Base-by-base conservation (phyloP, 305 asterid species). In the Withania somnifera region DNA sequence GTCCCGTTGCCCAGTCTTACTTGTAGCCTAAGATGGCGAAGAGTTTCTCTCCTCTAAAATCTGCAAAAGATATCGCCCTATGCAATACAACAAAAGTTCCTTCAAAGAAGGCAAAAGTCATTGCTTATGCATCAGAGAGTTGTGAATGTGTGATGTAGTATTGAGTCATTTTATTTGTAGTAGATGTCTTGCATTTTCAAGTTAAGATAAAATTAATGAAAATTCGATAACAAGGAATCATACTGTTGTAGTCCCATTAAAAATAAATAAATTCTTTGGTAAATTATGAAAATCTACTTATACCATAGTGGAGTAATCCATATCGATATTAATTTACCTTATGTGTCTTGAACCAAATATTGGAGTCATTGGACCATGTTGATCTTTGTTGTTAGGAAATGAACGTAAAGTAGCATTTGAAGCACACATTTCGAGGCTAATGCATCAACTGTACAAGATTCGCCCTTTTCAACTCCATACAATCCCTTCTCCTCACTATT, bases 371-470 rank as follows among this genome's bases (percentile, higher is more conserved):
- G 24, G 24, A 24, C 15, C 57, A 38, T n/a, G 11, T 73, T 26
- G 47, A 73, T 47, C 24, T 47, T 47, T 52, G 42, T 36, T 60
- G 5, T 4, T 2, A 38, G n/a, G n/a, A 36, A 38, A 36, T 58
- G 51, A 50, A 82, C 20, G 81, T 38, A 82, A 71, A 47, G 83
- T 83, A 71, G 86, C 86, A 79, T 45, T 45, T 84, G 61, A 20
- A 84, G 40, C 93, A 84, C 93, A 54, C 80, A 84, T 84, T 82
- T 82, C 91, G 14, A 90, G 82, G 90, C 84, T 82, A 82, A 34
- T 81, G 77, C 68, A 61, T 80, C 5, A 6, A 57, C 86, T 84
- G 83, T 82, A 78, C 77, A 19, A n/a, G 80, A 76, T 76, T 19
- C 64, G 45, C 81, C 57, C 77, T 71, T 38, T 82, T 53, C 81